Base-by-base conservation (phyloP, 2,329 filamentous ascomycete genomes). In the Alternaria ventricosa region DNA sequence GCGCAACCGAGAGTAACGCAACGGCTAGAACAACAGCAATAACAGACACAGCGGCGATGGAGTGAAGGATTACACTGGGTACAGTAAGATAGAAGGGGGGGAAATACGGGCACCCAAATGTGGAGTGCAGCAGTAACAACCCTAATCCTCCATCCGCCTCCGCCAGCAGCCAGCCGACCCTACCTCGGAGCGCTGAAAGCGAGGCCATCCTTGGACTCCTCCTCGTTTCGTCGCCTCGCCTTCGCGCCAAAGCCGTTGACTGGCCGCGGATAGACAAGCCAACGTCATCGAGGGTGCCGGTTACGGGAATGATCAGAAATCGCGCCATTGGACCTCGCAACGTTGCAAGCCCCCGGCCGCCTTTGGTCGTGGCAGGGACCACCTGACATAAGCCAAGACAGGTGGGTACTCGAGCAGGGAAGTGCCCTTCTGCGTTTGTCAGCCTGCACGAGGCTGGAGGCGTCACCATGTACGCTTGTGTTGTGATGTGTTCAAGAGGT, bases 211-310 rank as follows among this genome's bases (percentile, higher is more conserved):
- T 56, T 22, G 20, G 20, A 22, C 20, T n/a, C n/a, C n/a, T n/a
- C 25, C 28, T 56, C 36, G 36, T 47, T 9, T 27, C 55, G 55
- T 27, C 43, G 43, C 43, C 49, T 53, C 49, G 49, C 30, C 49
- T 53, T 22, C 20, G 28, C 28, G 49, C 36, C 36, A 53, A 36
- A 25, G 28, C 22, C 28, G 55, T 57, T 36, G 47, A 61, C 49
- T 60, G 61, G 64, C 57, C 61, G 10, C 56, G 28, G 55, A 30
- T 41, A 25, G 36, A 63, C 53, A 55, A 50, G 47, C 62, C 47
- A 58, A 76, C 75, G 75, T 78, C 76, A 78, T 75, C 36, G 71
- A 71, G 72, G 60, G 50, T 46, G 58, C 74, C 71, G 18, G 57
- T 66, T 65, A 33, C 30, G 73, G 75, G 53, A 77, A 66, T 69